phyloP scores from a whole-genome alignment of 371 early-diverging fungal genomes.

The Actinomortierella ambigua region DNA sequence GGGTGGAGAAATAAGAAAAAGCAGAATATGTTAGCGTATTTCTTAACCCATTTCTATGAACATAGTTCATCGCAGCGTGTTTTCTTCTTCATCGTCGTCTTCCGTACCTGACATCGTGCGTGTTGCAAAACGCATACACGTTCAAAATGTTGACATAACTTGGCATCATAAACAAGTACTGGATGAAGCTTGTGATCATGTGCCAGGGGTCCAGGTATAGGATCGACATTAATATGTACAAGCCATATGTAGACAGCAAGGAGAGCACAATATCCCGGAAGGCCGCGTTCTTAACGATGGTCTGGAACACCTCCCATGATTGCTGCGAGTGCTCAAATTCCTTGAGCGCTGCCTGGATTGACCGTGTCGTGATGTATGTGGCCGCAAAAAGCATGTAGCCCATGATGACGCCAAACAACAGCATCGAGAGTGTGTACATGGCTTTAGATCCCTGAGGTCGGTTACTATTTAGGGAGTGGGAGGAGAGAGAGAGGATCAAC shows the following conservation, averaged over 20 bases:
- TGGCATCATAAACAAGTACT: constrained; percentile 86
- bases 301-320: constrained; percentile 19
- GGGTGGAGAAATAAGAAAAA: neutral
- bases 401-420: constrained; percentile 61
- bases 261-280: constrained; percentile 85
- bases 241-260: constrained; percentile 79
- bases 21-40: no score
- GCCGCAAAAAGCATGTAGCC: constrained; percentile 61
- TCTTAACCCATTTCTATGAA: no score
- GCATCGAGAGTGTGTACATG: constrained; percentile 60
- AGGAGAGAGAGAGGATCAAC: no score
- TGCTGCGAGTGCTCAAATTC: constrained; percentile 7
- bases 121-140: constrained; percentile 91
- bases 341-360: constrained; percentile 36
- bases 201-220: constrained; percentile 92
- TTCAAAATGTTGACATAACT: constrained; percentile 89
- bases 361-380: constrained; percentile 50
- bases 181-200: constrained; percentile 87
- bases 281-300: constrained; percentile 48
- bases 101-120: constrained; percentile 79
- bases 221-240: constrained; percentile 81
- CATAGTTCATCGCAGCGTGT: neutral
- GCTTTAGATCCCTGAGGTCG: constrained; percentile 87
- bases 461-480: constrained; percentile 50
- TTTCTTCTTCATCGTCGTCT: neutral